Evolutionary conservation across 2,329 filamentous ascomycete species (phyloP), one percentile per base, ranked within the genome.

Genomic region (Colletotrichum siamense): DNA sequence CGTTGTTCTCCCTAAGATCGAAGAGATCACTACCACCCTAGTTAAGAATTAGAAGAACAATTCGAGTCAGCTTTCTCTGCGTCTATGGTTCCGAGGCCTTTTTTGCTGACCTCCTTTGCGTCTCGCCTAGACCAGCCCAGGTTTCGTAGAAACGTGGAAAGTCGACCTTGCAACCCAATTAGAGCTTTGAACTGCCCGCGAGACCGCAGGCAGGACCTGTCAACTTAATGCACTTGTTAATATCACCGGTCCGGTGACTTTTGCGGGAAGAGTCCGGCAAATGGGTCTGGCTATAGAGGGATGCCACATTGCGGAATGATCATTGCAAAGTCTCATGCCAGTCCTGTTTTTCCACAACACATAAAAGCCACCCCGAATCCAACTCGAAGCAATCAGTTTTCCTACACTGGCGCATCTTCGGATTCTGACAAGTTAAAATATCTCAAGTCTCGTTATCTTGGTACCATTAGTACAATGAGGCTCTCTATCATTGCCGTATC

Each of bases 21-120:
- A 9, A 44, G 39, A n/a, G 18, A 44, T 44, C 36, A 18, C 16
- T 44, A 18, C 36, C 2, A 44, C 8, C 8, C 16, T 44, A 0
- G 8, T 44, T 0, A 18, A 3, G 36, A 0, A 10, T 44, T 3
- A 3, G 36, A 44, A n/a, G 8, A n/a, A 44, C 1, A 0, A n/a
- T n/a, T 1, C 5, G 18, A 44, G 18, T 10, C 16, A 18, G 36
- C 16, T 44, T 18, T 44, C 8, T 44, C 16, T 44, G 16, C 16
- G 36, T 44, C 36, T 6, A 44, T 18, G 8, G 4, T 44, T 44
- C 7, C 36, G 1, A 44, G 16, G 16, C 36, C 2, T 44, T 44
- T 44, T 10, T 10, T 0, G 3, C 39, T 44, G 9, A n/a, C 18
- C 8, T 44, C 39, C 16, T n/a, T 2, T 6, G 39, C 18, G 18